A percentile compares a stretch with the other conserved stretches of the same genome.
phyloP scores from a whole-genome alignment of 129 eudicot species.

The Centrapalus pauciflorus region DNA sequence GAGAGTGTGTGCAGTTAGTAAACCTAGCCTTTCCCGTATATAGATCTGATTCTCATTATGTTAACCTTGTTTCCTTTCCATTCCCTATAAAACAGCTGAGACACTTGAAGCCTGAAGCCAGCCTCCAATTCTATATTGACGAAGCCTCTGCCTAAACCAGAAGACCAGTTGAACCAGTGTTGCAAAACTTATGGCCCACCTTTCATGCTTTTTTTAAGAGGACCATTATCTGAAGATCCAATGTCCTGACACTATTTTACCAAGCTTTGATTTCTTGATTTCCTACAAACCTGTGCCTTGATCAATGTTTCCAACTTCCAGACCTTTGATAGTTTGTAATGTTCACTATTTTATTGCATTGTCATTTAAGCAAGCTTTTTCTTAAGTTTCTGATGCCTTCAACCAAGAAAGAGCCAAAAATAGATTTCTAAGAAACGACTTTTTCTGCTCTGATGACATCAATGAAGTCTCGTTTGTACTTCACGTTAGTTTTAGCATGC shows the following conservation, averaged over 20 bases:
- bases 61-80: constrained; percentile 68
- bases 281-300: constrained; percentile 64
- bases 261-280: constrained; percentile 51
- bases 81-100: constrained; percentile 83
- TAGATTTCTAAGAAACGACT: neutral
- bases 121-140: constrained; percentile 50
- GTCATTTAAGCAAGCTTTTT: constrained; percentile 1
- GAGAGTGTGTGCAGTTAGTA: constrained; percentile 30
- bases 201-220: constrained; percentile 44
- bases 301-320: constrained; percentile 42
- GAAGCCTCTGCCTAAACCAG: constrained; percentile 95
- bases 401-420: neutral
- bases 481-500: neutral
- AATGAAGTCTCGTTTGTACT: neutral
- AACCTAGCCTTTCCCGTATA: constrained; percentile 37
- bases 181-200: constrained; percentile 63
- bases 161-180: constrained; percentile 84
- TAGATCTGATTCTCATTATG: constrained; percentile 51
- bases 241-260: constrained; percentile 59
- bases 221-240: constrained; percentile 73
- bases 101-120: constrained; percentile 86
- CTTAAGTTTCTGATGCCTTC: neutral
- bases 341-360: constrained; percentile 16
- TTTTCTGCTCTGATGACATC: too few relatives aligned
- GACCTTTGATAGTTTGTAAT: constrained; percentile 25